A percentile compares a stretch with the other conserved stretches of the same genome.
Conservation (phyloP, 1,139 yeast genomes). For the Protomyces macrosporus region DNA sequence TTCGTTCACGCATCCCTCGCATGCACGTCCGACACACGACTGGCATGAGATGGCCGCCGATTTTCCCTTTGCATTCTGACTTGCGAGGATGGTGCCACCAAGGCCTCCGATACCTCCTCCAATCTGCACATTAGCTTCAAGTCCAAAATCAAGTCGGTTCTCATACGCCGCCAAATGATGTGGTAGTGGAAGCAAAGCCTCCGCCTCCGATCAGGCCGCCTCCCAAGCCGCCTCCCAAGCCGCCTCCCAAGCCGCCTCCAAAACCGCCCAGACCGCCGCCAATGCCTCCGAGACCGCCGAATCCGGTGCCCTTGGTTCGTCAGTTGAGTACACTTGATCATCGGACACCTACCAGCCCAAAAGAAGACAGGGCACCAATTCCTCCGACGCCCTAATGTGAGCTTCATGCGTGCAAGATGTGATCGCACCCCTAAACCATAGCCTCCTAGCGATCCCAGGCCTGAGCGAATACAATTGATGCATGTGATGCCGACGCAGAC, state of each 20-base stretch:
- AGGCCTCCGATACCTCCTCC: neutral
- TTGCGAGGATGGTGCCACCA: neutral
- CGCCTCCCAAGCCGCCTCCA: neutral
- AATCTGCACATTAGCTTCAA: neutral
- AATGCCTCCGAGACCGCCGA: neutral
- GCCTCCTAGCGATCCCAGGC: neutral
- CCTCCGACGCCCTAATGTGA: neutral
- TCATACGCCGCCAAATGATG: too few relatives aligned
- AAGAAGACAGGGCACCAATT: neutral
- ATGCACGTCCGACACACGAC: neutral
- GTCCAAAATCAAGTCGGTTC: neutral
- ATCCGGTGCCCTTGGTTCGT: neutral
- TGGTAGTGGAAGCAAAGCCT: neutral
- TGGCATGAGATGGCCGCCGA: neutral
- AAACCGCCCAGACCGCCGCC: neutral
- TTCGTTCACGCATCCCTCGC: neutral
- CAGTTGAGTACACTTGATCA: neutral
- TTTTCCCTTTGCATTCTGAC: neutral
- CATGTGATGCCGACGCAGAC: neutral
- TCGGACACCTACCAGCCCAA: neutral
- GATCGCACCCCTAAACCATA: neutral
- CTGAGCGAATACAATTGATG: neutral
- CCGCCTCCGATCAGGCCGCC: neutral
- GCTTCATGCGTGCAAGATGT: neutral
- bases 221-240: neutral